Evolutionary conservation across 2,329 filamentous ascomycete genomes (phyloP).

Genomic region (Xylaria sp.): DNA sequence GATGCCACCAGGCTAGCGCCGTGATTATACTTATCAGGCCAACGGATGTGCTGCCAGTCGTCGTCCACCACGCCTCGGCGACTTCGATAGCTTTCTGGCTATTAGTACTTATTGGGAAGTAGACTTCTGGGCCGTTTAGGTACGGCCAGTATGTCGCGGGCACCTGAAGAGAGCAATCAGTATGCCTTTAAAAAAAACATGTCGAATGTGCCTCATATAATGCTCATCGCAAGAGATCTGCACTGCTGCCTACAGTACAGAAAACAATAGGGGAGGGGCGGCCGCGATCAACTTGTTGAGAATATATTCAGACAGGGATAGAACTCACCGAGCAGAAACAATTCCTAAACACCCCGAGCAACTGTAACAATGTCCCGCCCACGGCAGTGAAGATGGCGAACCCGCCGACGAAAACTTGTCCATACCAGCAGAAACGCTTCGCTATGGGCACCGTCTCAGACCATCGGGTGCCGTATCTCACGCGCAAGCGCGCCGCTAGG

Average conservation of each 20-base stretch:
- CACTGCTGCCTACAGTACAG: no score
- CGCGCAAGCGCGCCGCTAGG: constrained; percentile 36
- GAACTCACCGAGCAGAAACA: constrained; percentile 38
- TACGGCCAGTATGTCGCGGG: constrained; percentile 33
- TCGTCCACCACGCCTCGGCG: constrained; percentile 38
- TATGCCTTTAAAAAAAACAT: no score
- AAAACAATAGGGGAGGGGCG: not conserved
- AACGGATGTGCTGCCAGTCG: constrained; percentile 35
- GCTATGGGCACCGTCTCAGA: constrained; percentile 33
- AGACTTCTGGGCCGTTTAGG: constrained; percentile 28
- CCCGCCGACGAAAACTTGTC: constrained; percentile 40
- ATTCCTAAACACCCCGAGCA: constrained; percentile 39
- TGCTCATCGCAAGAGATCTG: no score
- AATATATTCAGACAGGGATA: not conserved
- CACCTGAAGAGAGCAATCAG: constrained; percentile 27
- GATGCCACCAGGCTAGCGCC: constrained; percentile 43
- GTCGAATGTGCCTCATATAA: no score
- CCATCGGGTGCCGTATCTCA: constrained; percentile 38
- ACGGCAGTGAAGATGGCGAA: constrained; percentile 40
- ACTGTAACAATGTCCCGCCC: constrained; percentile 40
- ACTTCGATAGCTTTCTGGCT: constrained; percentile 35
- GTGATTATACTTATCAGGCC: constrained; percentile 36
- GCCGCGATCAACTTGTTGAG: no score
- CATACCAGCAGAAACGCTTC: constrained; percentile 40
- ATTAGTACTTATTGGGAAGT: constrained; percentile 38